A percentile compares a stretch with the other conserved stretches of the same genome.
These are phyloP conservation scores for Xylaria intraflava DNA, from an alignment of 495 filamentous ascomycete species.

Conservation along the genomic window DNA sequence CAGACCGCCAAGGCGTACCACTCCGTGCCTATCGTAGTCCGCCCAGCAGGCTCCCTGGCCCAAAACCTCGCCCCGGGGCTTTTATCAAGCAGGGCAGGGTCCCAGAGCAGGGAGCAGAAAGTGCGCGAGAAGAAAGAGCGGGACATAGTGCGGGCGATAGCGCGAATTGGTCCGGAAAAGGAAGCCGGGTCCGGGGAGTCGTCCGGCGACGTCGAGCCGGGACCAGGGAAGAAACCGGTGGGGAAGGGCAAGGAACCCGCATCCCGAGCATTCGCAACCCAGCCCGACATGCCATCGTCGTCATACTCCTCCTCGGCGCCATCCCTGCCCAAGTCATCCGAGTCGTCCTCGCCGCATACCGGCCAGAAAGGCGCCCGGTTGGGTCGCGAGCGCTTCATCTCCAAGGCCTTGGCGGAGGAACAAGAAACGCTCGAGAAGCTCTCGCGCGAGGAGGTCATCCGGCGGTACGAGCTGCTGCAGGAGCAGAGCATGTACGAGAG, in stretches of 20 bases:
- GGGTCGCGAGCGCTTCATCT: constrained; percentile 13
- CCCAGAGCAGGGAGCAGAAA: constrained; percentile 15
- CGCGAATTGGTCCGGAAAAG: background rate
- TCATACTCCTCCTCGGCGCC: constrained; percentile 9
- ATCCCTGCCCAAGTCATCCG: constrained; percentile 3
- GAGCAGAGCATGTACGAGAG: constrained; percentile 29
- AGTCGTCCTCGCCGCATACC: constrained; percentile 6
- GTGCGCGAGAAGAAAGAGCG: constrained; percentile 24
- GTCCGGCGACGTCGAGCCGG: background rate
- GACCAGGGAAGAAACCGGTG: background rate
- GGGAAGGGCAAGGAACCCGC: constrained; percentile 1
- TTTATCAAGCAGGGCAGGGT: background rate
- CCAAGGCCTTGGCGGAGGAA: constrained; percentile 13
- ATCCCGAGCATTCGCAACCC: background rate
- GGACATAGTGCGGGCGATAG: constrained; percentile 20
- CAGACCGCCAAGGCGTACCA: constrained; percentile 21
- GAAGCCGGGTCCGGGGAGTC: background rate
- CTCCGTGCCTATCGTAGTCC: constrained; percentile 22
- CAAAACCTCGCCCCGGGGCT: constrained; percentile 14
- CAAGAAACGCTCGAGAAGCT: constrained; percentile 13
- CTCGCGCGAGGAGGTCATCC: constrained; percentile 19
- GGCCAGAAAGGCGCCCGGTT: constrained; percentile 13
- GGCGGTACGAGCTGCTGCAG: constrained; percentile 28
- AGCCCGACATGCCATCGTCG: background rate
- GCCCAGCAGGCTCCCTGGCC: constrained; percentile 2